Base-by-base conservation (phyloP, 257 asterid genomes). In the Handroanthus guayacan region DNA sequence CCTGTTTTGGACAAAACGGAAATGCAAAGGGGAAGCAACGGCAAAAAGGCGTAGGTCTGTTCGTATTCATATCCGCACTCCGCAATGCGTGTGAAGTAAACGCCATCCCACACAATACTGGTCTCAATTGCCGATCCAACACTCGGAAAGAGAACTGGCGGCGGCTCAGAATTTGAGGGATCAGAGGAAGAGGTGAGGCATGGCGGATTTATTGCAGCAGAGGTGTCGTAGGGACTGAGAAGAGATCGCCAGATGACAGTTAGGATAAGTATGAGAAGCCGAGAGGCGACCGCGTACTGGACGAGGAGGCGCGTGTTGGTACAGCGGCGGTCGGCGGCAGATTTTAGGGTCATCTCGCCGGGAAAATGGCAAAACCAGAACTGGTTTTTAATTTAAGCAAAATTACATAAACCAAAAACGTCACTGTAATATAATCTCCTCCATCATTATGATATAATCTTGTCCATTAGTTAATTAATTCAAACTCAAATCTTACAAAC, bases 11-110 rank as follows among this genome's bases (percentile, higher is more conserved):
- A 89, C 77, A 95, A 57, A 39, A 90, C 6, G 3, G 91, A 87
- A 34, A 89, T 80, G 88, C 85, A 89, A 77, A 92, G 78, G 62
- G 99, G 98, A n/a, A 95, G 95, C 86, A 95, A 75, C 25, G 99
- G 99, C 82, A 89, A 82, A 79, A 92, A 92, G 2, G 99, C 99
- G 39, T 95, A 95, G 78, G 88, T 62, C 82, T 95, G 99, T 67
- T 95, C 99, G 75, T 95, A 95, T 66, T 95, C 99, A 69, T 95
- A 95, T 57, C 98, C 97, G 63, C 99, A 95, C 82, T 91, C 86
- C 0, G 97, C 96, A 9, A 89, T 87, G 70, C 98, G 97, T 18
- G 82, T 79, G 72, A 89, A 95, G 86, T 92, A 91, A 57, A 92
- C 98, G 45, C 97, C 78, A 76, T 95, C 99, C 99, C 99, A 95